phyloP scores from a whole-genome alignment of 169 alveolate species.

The Theileria sp. region DNA sequence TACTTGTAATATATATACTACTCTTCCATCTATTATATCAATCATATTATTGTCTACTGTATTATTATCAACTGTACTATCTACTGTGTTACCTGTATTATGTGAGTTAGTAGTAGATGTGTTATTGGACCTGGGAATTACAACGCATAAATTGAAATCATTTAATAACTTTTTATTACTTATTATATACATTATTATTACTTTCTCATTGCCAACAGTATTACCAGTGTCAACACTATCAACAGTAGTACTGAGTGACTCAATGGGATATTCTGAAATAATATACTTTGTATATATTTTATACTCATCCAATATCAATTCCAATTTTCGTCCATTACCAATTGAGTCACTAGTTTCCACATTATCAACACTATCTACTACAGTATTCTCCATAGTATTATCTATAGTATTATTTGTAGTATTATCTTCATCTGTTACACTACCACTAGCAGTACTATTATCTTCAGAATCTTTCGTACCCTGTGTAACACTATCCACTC shows the following conservation, averaged over 20 bases:
- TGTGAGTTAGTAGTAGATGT: neutral
- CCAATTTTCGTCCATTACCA: too few species aligned
- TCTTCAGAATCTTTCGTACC: neutral
- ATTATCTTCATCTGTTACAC: neutral
- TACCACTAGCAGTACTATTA: neutral
- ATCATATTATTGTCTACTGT: too few species aligned
- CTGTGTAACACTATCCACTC: neutral
- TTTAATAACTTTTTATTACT: slow-evolving; percentile 17
- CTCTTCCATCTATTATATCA: too few species aligned
- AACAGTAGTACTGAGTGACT: too few species aligned
- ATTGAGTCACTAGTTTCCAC: too few species aligned
- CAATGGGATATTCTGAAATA: slow-evolving; percentile 1
- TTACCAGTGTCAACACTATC: neutral
- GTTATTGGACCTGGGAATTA: neutral
- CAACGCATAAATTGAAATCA: slow-evolving; percentile 26
- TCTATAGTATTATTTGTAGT: neutral
- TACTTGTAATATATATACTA: slow-evolving; percentile 35
- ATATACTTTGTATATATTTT: neutral
- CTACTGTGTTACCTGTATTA: too few species aligned
- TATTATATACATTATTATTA: slow-evolving; percentile 6
- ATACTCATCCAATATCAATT: neutral
- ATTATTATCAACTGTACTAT: too few species aligned
- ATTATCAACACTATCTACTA: too few species aligned
- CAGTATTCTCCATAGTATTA: neutral
- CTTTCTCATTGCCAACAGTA: neutral